A percentile compares a stretch with the other conserved stretches of the same genome.
Evolutionary conservation across 768 basidiomycete genomes (phyloP).

Genomic region (Trametes cingulata): DNA sequence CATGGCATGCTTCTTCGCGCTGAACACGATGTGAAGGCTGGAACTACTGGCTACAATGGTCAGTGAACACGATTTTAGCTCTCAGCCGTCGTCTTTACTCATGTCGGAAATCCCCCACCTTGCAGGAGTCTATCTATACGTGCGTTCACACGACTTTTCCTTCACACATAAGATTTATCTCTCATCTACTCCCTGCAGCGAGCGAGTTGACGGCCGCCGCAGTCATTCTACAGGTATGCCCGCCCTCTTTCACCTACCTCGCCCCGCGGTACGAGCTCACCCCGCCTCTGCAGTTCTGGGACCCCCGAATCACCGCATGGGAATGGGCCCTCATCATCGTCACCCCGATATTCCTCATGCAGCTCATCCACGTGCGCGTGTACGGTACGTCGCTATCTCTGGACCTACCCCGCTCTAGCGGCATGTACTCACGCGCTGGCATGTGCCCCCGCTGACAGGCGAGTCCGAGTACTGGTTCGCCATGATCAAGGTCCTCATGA

Average conservation of each 20-base stretch:
- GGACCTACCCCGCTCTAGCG: background rate
- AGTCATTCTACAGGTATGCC: slow-evolving; percentile 47
- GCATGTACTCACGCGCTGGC: background rate
- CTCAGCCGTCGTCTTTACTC: slow-evolving; percentile 9
- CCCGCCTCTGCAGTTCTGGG: slow-evolving; percentile 41
- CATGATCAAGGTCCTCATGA: slow-evolving; percentile 62
- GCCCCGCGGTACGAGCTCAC: background rate
- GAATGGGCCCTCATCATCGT: slow-evolving; percentile 59
- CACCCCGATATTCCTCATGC: slow-evolving; percentile 50
- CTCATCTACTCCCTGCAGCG: slow-evolving; percentile 33
- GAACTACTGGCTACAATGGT: slow-evolving; percentile 60
- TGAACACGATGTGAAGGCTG: slow-evolving; percentile 37
- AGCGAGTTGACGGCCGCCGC: slow-evolving; percentile 61
- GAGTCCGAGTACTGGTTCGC: slow-evolving; percentile 68
- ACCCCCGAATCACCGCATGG: slow-evolving; percentile 50
- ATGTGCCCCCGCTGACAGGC: slow-evolving; percentile 37
- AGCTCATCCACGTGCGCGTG: slow-evolving; percentile 57
- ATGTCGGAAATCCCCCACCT: background rate
- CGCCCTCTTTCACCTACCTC: background rate
- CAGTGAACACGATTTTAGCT: slow-evolving; percentile 5
- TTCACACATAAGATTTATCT: slow-evolving; percentile 19
- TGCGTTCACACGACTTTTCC: slow-evolving; percentile 26
- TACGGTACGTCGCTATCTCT: slow-evolving; percentile 41
- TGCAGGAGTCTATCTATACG: slow-evolving; percentile 42
- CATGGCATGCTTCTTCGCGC: background rate